Evolutionary conservation across 768 basidiomycete species (phyloP), one percentile per base, ranked within the genome.

Genomic region (Lanmaoa pseudosensibilis): DNA sequence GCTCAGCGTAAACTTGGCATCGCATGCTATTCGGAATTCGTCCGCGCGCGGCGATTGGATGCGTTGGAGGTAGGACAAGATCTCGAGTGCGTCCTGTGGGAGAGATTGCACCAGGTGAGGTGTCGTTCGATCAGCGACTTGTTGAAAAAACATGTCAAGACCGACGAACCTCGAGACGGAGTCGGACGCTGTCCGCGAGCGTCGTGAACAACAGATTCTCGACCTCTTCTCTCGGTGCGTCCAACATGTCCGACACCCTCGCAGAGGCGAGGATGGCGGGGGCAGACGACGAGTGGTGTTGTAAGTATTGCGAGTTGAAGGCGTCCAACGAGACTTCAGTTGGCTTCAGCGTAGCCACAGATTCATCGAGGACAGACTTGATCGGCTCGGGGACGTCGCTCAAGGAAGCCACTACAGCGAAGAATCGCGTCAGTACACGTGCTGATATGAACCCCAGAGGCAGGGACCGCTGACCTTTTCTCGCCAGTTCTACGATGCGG

Each of bases 241-340:
- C 75, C 44, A 92, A 72, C 6, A 68, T 60, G 1, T 67, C 75
- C 15, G 79, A 73, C 1, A 78, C 90, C 64, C 79, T 78, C 7
- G 92, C 92, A 40, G 77, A 78, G 4, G 84, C 87, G 8, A 96
- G 71, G 34, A 89, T 74, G 0, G 84, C 83, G 2, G 69, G 58
- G 0, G 83, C 76, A 11, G 79, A 79, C 1, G 70, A 62, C 0
- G 84, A 73, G 57, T 88, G 80, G 16, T 66, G 75, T 65, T 94
- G 89, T 13, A 93, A 78, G 69, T 87, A 93, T 58, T 90, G 83
- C 18, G 85, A 81, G 65, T 90, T 94, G 75, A 80, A 88, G 0
- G 79, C 79, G 40, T 88, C 84, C n/a, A 84, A 64, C 0, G 85
- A 78, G 2, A 85, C 59, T 27, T 81, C 80, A 1, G 73, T 75